Base-by-base conservation (phyloP, 768 basidiomycete species). In the Postia placenta region DNA sequence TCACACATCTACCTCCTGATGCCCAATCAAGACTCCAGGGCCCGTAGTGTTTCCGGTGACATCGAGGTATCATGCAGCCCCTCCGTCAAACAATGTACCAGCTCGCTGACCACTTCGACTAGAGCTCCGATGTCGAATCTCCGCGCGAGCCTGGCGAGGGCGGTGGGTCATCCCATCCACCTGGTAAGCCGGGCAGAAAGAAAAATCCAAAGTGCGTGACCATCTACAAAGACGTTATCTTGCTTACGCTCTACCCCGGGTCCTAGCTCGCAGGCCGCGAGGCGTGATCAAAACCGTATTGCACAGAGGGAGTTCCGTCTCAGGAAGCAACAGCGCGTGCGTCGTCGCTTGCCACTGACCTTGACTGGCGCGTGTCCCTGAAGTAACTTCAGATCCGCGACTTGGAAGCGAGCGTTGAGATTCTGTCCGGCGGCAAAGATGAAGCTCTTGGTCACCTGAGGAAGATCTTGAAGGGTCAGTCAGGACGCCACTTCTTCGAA, bases 231-330 rank as follows among this genome's bases (percentile, higher is more conserved):
- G 50, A 55, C 58, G 55, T 62, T 59, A 55, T 58, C 56, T 54
- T 63, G 60, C 61, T 64, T 61, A 61, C 62, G 61, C 54, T 54
- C 53, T 26, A 52, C 54, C 44, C 36, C 46, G 42, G n/a, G 17
- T 47, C 50, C 15, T 53, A 92, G 89, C 69, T 92, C 89, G 19
- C 90, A 92, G 68, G 88, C 89, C 27, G 88, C 90, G 12, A 72
- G 89, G 58, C 79, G 89, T 56, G 89, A 92, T 69, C 89, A 92
- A 64, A 92, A 92, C 62, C 79, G 89, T 45, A 92, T 95, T 46
- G 93, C 93, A 1, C 93, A 95, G 63, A 79, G 93, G 15, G 93
- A 96, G 64, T 96, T 95, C 61, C 81, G 93, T 43, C 70, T 93
- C 45, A 74, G 93, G 59, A 96, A 96, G 64, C 93, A 95, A 60